Conservation (phyloP, 768 basidiomycete genomes). For the Neoboletus subvelutipes region DNA sequence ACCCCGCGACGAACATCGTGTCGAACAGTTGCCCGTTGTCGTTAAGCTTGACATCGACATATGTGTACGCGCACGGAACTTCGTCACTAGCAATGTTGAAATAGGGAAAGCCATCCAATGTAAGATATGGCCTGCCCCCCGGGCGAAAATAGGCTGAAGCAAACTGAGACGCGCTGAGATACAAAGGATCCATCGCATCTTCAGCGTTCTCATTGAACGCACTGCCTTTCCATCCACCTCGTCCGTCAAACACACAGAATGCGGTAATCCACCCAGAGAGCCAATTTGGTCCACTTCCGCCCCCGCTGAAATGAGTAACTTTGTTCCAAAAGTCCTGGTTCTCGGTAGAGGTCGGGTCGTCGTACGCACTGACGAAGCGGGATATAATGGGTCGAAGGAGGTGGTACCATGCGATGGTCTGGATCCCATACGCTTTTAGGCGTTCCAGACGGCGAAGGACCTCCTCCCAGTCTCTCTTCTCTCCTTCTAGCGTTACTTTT, state of each 20-base stretch:
- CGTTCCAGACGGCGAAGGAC: conserved; percentile 38
- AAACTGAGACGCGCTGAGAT: background rate
- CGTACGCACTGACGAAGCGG: conserved; percentile 30
- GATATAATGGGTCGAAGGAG: conserved; percentile 30
- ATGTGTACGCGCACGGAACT: background rate
- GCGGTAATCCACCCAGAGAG: background rate
- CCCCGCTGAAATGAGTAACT: background rate
- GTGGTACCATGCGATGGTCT: conserved; percentile 20
- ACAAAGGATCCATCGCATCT: background rate
- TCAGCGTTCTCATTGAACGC: background rate
- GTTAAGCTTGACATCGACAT: too few relatives aligned
- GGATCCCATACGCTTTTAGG: conserved; percentile 34
- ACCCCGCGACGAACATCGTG: too few relatives aligned
- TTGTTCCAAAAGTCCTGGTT: conserved; percentile 23
- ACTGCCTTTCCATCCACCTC: background rate
- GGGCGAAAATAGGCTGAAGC: background rate
- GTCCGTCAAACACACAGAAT: background rate
- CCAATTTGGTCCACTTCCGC: background rate
- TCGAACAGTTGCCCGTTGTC: too few relatives aligned
- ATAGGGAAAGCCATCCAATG: background rate
- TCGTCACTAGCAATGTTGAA: too few relatives aligned
- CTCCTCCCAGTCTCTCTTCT: conserved; percentile 32
- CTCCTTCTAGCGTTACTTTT: conserved; percentile 8
- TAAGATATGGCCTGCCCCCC: background rate
- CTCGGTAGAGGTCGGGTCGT: conserved; percentile 12